Evolutionary conservation across 352 stramenopile genomes (phyloP).

Genomic region (Phytophthora aleatoria): DNA sequence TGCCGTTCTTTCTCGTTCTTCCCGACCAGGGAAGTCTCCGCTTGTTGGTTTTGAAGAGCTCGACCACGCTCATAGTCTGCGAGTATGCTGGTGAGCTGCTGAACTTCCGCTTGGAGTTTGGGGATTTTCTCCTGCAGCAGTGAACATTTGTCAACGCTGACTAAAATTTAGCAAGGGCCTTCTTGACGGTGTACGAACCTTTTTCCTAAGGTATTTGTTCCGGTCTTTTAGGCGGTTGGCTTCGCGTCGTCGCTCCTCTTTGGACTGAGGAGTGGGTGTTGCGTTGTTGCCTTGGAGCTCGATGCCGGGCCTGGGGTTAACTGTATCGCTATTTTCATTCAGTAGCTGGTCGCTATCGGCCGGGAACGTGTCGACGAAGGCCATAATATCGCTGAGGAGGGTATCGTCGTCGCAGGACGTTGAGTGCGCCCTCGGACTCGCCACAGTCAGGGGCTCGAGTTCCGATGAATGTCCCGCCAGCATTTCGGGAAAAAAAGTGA

Average conservation of each 20-base stretch:
- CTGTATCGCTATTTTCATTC: conserved; percentile 6
- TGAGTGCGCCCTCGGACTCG: neutral
- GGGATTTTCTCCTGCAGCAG: conserved; percentile 26
- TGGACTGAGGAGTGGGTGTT: conserved; percentile 7
- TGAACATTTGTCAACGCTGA: neutral
- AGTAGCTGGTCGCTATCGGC: conserved; percentile 23
- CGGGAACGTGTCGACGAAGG: conserved; percentile 37
- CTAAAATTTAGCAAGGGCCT: neutral
- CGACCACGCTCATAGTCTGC: conserved; percentile 13
- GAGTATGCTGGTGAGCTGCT: conserved; percentile 25
- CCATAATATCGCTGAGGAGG: conserved; percentile 21
- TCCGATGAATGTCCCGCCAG: neutral
- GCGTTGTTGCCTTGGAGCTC: neutral
- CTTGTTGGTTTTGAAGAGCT: neutral
- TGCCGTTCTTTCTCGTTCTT: conserved; percentile 16
- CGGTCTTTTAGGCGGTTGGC: conserved; percentile 32
- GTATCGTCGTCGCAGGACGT: neutral
- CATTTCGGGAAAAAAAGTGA: conserved; percentile 14
- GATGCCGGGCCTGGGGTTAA: neutral
- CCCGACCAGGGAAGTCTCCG: neutral
- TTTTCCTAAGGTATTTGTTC: conserved; percentile 41
- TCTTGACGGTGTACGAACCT: conserved; percentile 17
- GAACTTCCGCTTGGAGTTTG: conserved; percentile 25
- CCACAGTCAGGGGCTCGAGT: conserved; percentile 1
- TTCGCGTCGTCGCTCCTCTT: conserved; percentile 26